Base-by-base conservation (phyloP, 1,284 basidiomycete species). In the Pterulicium gracile region DNA sequence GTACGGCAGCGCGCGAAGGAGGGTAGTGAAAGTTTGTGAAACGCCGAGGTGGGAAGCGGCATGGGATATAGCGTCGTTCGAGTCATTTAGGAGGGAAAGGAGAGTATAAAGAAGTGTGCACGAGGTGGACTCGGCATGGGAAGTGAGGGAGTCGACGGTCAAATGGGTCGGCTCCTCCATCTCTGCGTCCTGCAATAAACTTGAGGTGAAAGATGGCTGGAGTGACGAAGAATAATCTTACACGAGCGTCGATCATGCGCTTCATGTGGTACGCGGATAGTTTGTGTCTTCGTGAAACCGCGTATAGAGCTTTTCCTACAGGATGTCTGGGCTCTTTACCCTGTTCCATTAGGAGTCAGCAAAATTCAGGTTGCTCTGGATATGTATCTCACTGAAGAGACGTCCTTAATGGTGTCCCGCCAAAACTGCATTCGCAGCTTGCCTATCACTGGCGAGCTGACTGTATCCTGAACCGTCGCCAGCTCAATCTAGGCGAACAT, bases 391-490 rank as follows among this genome's bases (percentile, higher is more conserved):
- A 86, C 88, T 56, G 82, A 73, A 57, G 68, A 68, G 15, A 92
- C 80, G 27, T 67, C 71, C 54, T 82, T 84, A 35, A 95, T 60
- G 1, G 88, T 82, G 59, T 96, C 91, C 57, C 80, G 78, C 93
- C 92, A 96, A 64, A 94, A 96, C 61, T 94, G 87, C 69, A 90
- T 81, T 53, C 90, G 76, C 74, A 95, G 91, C 57, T 82, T 79
- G 4, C 90, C 93, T 50, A 96, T 79, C 20, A 81, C 73, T 32
- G 81, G 67, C 55, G 87, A 88, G 14, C 84, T 82, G 13, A 92
- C 83, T 12, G 75, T 72, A 51, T 94, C 90, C 55, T 84, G 81
- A 13, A 93, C 70, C 56, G 73, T 82, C 19, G 90, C 86, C 39
- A 95, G 67, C 62, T 96, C 92, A 52, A 89, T 75, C 88, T 93